Conservation (phyloP, 2,329 filamentous ascomycete species). For the Aureobasidium sp. region DNA sequence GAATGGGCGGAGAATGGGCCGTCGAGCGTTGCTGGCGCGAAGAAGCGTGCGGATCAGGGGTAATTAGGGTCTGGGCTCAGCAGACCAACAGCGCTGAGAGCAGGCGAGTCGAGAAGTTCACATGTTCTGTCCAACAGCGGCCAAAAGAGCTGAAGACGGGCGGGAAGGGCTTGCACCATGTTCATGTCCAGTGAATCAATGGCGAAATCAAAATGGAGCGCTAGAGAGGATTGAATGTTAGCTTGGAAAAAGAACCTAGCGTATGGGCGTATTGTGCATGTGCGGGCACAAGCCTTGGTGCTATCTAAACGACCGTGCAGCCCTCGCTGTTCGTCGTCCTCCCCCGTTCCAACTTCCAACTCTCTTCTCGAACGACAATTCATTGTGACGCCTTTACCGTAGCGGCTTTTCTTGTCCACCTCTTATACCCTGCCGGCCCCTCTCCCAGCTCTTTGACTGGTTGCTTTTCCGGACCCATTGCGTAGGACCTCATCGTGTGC, state of each 20-base stretch:
- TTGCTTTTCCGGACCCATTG: background rate
- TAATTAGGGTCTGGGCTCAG: slow-evolving; percentile 6
- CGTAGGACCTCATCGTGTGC: background rate
- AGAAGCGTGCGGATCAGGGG: slow-evolving; percentile 9
- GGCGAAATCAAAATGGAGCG: background rate
- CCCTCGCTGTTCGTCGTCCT: background rate
- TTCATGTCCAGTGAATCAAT: background rate
- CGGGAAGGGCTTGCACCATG: slow-evolving; percentile 1
- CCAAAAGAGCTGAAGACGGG: background rate
- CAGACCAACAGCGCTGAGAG: background rate
- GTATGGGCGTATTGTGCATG: background rate
- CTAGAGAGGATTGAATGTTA: slow-evolving; percentile 4
- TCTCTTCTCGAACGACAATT: slow-evolving; percentile 3
- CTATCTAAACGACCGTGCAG: slow-evolving; percentile 13
- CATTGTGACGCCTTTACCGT: slow-evolving; percentile 4
- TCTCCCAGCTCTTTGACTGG: background rate
- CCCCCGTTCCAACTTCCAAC: background rate
- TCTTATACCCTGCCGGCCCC: slow-evolving; percentile 2
- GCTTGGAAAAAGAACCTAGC: background rate
- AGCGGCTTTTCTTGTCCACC: slow-evolving; percentile 9
- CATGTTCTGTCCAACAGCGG: background rate
- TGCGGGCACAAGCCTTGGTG: background rate
- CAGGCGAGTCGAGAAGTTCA: background rate
- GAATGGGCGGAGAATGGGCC: background rate
- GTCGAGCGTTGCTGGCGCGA: background rate